These are phyloP conservation scores for Flaveria sonorensis DNA, from an alignment of 129 eudicot species.

Conservation along the genomic window DNA sequence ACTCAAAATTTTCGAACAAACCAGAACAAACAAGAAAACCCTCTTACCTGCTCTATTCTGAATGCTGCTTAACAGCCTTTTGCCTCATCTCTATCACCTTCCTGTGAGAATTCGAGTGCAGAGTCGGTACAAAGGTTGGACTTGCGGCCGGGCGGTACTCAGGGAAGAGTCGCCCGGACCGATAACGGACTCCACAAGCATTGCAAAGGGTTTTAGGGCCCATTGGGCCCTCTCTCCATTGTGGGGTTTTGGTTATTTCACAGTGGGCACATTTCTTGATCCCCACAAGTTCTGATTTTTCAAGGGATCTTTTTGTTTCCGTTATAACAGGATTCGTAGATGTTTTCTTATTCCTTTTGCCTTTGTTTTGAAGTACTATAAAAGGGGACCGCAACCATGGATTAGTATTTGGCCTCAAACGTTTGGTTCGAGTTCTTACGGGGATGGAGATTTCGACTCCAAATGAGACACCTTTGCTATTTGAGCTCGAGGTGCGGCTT, in stretches of 20 bases:
- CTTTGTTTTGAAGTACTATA: slow-evolving; percentile 35
- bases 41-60: slow-evolving; percentile 26
- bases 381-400: slow-evolving; percentile 51
- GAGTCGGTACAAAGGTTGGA: slow-evolving; percentile 67
- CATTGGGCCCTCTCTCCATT: slow-evolving; percentile 87
- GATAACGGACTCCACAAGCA: slow-evolving; percentile 84
- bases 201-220: slow-evolving; percentile 87
- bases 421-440: slow-evolving; percentile 63
- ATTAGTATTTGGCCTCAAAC: slow-evolving; percentile 41
- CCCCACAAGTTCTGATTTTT: slow-evolving; percentile 11
- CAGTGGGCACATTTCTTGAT: slow-evolving; percentile 72
- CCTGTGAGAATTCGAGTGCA: slow-evolving; percentile 79
- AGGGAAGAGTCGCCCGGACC: slow-evolving; percentile 75
- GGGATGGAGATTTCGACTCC: slow-evolving; percentile 41
- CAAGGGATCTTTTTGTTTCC: slow-evolving; percentile 26
- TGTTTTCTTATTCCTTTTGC: slow-evolving; percentile 38
- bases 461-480: slow-evolving; percentile 41
- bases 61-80: slow-evolving; percentile 28
- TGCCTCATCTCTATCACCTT: slow-evolving; percentile 76
- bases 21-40: slow-evolving; percentile 27
- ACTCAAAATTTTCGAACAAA: slow-evolving; percentile 31
- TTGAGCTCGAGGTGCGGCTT: slow-evolving; percentile 58
- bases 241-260: slow-evolving; percentile 73
- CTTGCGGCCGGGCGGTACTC: slow-evolving; percentile 90
- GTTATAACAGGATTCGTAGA: slow-evolving; percentile 15